phyloP scores from a whole-genome alignment of 2,329 filamentous ascomycete species.

The Calonectria pauciramosa region DNA sequence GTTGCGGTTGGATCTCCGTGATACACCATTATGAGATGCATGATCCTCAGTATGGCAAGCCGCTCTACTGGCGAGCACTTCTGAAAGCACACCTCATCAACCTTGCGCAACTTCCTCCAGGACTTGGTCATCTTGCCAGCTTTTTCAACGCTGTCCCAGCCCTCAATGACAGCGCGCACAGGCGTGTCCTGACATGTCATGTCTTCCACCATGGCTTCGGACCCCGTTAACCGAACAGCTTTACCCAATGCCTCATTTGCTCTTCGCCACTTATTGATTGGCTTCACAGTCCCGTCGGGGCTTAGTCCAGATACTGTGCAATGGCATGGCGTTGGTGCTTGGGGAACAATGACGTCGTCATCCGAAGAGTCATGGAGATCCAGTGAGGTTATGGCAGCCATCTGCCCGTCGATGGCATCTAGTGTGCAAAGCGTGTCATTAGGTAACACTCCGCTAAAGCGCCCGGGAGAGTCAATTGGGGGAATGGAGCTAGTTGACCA shows the following conservation, averaged over 20 bases:
- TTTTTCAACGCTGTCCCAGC: slow-evolving; percentile 46
- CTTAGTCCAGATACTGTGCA: background rate
- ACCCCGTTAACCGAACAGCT: slow-evolving; percentile 22
- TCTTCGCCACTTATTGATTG: slow-evolving; percentile 40
- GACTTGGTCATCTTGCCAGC: slow-evolving; percentile 42
- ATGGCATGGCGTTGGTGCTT: background rate
- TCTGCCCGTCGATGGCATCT: background rate
- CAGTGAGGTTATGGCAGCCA: background rate
- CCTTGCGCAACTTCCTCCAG: slow-evolving; percentile 45
- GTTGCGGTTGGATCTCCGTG: slow-evolving; percentile 43
- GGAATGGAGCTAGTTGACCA: background rate
- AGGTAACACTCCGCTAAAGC: background rate
- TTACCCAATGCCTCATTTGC: slow-evolving; percentile 41
- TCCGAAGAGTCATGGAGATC: background rate
- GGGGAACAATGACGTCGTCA: slow-evolving; percentile 16
- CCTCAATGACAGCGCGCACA: slow-evolving; percentile 42
- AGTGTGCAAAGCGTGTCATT: background rate
- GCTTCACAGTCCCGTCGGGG: background rate
- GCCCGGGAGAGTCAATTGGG: background rate
- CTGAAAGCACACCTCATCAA: slow-evolving; percentile 43
- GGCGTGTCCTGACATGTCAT: slow-evolving; percentile 42
- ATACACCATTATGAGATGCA: slow-evolving; percentile 44
- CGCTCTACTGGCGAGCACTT: slow-evolving; percentile 38
- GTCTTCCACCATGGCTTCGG: slow-evolving; percentile 36
- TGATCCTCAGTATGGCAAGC: slow-evolving; percentile 42